Evolutionary conservation across 345 rosid species (phyloP).

Genomic region (Brassica cretica): DNA sequence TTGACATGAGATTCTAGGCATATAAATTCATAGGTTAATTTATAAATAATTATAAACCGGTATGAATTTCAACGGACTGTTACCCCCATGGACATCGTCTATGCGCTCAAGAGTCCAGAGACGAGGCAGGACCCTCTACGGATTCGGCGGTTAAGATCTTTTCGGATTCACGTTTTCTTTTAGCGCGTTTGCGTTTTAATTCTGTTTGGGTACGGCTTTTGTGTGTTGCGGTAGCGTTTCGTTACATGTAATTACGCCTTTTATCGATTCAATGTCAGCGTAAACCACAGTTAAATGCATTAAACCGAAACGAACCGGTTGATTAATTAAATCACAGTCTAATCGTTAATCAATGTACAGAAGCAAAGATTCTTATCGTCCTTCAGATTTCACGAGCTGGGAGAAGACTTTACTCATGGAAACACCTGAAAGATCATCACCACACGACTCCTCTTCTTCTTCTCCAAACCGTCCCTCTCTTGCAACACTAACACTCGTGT

Average conservation of each 20-base stretch:
- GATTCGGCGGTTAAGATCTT: not conserved
- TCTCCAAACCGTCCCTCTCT: not conserved
- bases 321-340: not conserved
- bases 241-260: no score
- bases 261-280: not conserved
- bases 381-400: not conserved
- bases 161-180: not conserved
- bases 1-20: no score
- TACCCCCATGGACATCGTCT: no score
- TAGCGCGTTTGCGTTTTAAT: no score
- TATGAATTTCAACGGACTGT: no score
- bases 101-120: no score
- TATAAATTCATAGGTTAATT: no score
- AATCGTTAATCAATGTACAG: not conserved
- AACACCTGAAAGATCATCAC: not conserved
- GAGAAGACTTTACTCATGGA: constrained; percentile 4
- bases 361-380: not conserved
- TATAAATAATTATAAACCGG: no score
- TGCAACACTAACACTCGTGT: not conserved
- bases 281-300: not conserved
- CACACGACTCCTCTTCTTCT: not conserved
- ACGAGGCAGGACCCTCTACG: not conserved
- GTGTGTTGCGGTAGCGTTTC: not conserved
- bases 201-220: not conserved
- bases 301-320: not conserved